These are phyloP conservation scores for Artomyces pyxidatus DNA, from an alignment of 768 basidiomycete genomes.

Conservation along the genomic window DNA sequence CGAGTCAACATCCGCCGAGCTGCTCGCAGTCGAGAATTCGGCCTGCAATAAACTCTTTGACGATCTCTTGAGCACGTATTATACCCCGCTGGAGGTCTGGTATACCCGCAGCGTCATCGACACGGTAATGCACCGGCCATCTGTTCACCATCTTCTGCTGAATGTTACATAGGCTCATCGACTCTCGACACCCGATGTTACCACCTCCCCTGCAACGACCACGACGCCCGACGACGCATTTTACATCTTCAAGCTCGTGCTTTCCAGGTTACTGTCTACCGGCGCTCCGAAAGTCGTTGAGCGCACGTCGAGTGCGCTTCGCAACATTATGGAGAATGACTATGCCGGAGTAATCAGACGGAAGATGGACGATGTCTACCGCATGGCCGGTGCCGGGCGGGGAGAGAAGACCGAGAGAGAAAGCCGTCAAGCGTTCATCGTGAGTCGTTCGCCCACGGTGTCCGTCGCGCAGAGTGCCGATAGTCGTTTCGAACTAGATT, in stretches of 20 bases:
- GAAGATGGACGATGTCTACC: constrained; percentile 86
- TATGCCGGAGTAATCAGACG: constrained; percentile 73
- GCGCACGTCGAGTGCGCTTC: constrained; percentile 51
- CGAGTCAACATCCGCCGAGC: constrained; percentile 4
- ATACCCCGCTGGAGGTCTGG: constrained; percentile 88
- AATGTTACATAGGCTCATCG: constrained; percentile 66
- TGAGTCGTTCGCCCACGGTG: constrained; percentile 31
- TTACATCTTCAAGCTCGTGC: constrained; percentile 85
- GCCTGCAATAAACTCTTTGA: constrained; percentile 54
- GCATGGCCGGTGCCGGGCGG: constrained; percentile 39
- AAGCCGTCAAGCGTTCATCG: constrained; percentile 72
- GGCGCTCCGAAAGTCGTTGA: constrained; percentile 57
- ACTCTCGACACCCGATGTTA: constrained; percentile 65
- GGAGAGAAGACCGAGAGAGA: constrained; percentile 79
- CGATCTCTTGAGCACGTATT: constrained; percentile 62
- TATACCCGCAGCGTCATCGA: constrained; percentile 81
- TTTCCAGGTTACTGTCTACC: constrained; percentile 69
- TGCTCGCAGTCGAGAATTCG: constrained; percentile 37
- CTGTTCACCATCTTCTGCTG: background rate
- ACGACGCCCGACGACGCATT: constrained; percentile 92
- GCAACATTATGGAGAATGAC: constrained; percentile 74
- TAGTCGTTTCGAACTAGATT: constrained; percentile 43
- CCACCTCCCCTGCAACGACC: constrained; percentile 53
- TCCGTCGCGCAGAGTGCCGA: background rate
- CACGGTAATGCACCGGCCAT: constrained; percentile 46